Evolutionary conservation across 345 rosid species (phyloP), one percentile per base, ranked within the genome.

Genomic region (Orychophragmus violaceus): DNA sequence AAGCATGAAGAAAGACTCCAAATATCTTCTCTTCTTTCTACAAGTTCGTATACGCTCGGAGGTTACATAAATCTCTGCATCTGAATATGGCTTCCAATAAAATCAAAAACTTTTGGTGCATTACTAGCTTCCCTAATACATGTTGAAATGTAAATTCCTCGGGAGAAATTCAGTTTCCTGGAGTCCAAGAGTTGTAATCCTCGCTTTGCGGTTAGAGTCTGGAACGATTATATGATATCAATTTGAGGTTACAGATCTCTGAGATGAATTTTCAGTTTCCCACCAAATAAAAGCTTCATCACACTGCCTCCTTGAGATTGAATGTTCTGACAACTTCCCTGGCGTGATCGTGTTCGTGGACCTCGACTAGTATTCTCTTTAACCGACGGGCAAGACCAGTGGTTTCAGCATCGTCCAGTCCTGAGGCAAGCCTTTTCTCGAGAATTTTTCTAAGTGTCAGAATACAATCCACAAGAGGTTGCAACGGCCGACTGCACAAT

Each of bases 261-360:
- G 62, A 35, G n/a, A 45, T 19, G 19, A 54, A 29, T 32, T 44
- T 27, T 23, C 11, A 39, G 61, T 36, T 69, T 25, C 52, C 18
- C 10, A 29, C 21, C 55, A 42, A n/a, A 53, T 52, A 32, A 23
- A 8, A 8, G 10, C 5, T 39, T 46, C 53, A 46, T 86, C 81
- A 88, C 66, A 90, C 79, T 18, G 96, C 96, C 80, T 94, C 97
- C 79, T 79, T 88, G 16, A 93, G 86, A 67, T 73, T 71, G 62
- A 88, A 93, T 63, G 85, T 77, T 66, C 77, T 86, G 23, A 85
- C 88, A 68, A 85, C 66, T 66, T 82, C 84, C 77, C 92, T 75
- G 10, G 94, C 98, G 50, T 62, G 76, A 77, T 93, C 99, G 24
- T 94, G 92, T 62, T 94, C 95, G 14, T 88, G 84, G 74, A 93